Evolutionary conservation across 1,139 yeast genomes (phyloP).

Genomic region (Barnettozyma hawaiiensis): DNA sequence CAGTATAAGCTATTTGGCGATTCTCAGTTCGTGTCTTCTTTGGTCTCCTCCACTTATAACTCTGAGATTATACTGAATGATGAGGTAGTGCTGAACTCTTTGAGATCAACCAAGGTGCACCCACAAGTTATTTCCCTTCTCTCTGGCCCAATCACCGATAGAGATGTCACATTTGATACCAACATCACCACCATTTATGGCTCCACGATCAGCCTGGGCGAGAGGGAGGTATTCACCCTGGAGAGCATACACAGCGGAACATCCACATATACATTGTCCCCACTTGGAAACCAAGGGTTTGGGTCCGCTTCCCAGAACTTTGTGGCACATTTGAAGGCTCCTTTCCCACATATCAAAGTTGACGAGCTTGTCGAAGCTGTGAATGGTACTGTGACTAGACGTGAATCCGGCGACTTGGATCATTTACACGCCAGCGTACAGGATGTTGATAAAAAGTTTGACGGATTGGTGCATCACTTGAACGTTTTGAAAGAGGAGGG

Average conservation of each 20-base stretch:
- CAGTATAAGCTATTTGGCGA: slow-evolving; percentile 20
- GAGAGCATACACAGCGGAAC: slow-evolving; percentile 40
- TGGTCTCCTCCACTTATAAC: slow-evolving; percentile 14
- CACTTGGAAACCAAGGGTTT: slow-evolving; percentile 46
- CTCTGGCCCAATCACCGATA: slow-evolving; percentile 13
- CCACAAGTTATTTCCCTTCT: slow-evolving; percentile 16
- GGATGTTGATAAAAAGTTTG: background rate
- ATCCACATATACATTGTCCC: slow-evolving; percentile 40
- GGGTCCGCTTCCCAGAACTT: slow-evolving; percentile 39
- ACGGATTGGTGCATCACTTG: slow-evolving; percentile 1
- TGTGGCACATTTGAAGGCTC: slow-evolving; percentile 26
- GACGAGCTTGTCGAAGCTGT: slow-evolving; percentile 39
- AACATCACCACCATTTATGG: slow-evolving; percentile 21
- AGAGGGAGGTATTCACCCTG: slow-evolving; percentile 23
- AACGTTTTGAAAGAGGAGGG: background rate
- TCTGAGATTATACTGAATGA: slow-evolving; percentile 11
- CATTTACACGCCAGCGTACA: no score
- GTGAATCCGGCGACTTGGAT: slow-evolving; percentile 6
- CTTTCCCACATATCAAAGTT: slow-evolving; percentile 30
- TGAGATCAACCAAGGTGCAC: slow-evolving; percentile 11
- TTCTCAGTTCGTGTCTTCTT: slow-evolving; percentile 15
- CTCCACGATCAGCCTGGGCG: slow-evolving; percentile 14
- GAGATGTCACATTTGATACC: slow-evolving; percentile 16
- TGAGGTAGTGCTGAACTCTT: slow-evolving; percentile 8
- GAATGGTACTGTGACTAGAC: slow-evolving; percentile 30